A percentile compares a stretch with the other conserved stretches of the same genome.
phyloP scores from a whole-genome alignment of 306 rosid genomes.

The Medicago lupulina region DNA sequence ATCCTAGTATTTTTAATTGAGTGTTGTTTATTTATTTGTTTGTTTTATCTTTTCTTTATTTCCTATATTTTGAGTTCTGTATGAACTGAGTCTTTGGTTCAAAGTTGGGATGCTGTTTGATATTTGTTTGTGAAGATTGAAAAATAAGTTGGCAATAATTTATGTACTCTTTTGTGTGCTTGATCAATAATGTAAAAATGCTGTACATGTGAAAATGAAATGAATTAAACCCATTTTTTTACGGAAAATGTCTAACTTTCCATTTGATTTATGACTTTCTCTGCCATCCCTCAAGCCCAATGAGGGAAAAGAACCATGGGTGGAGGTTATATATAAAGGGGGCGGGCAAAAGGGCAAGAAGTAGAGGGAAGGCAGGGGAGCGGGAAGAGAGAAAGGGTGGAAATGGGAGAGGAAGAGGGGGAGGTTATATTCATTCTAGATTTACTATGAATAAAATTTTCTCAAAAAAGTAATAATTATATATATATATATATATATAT shows the following conservation, averaged over 20 bases:
- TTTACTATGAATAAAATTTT: neutral
- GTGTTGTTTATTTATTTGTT: neutral
- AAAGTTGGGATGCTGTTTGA: slow-evolving; percentile 51
- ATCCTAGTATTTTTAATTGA: slow-evolving; percentile 27
- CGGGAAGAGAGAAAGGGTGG: neutral
- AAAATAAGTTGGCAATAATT: slow-evolving; percentile 46
- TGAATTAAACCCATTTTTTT: slow-evolving; percentile 39
- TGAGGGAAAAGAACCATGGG: neutral
- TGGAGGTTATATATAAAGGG: neutral
- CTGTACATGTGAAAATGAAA: slow-evolving; percentile 36
- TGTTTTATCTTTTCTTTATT: slow-evolving; percentile 17
- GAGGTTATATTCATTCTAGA: neutral
- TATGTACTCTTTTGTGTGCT: slow-evolving; percentile 40
- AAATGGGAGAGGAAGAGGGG: neutral
- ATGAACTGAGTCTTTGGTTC: slow-evolving; percentile 45
- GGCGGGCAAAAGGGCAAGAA: neutral
- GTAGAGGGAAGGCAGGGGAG: neutral
- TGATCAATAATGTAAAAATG: slow-evolving; percentile 33
- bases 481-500: too few relatives aligned
- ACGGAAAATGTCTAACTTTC: neutral
- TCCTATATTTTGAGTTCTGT: slow-evolving; percentile 45
- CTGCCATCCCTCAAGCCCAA: neutral
- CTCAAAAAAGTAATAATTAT: too few relatives aligned
- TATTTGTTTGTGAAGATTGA: slow-evolving; percentile 52
- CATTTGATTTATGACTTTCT: neutral